These are phyloP conservation scores for Ogataea pignaliae DNA, from an alignment of 805 yeast genomes.

Conservation along the genomic window DNA sequence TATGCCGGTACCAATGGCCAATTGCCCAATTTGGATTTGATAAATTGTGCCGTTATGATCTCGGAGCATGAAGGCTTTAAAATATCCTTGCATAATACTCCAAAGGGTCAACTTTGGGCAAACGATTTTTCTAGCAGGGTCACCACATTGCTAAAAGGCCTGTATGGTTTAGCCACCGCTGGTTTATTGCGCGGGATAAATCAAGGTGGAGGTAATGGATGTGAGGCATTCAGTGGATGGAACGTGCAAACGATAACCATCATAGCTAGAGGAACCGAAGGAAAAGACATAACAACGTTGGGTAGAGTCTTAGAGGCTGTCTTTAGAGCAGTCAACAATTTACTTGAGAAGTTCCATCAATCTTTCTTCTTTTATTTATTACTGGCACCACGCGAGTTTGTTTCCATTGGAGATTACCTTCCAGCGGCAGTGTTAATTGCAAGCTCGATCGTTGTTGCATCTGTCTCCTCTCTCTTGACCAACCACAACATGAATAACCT, in stretches of 20 bases:
- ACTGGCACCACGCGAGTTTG: slow-evolving; percentile 73
- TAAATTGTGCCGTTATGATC: slow-evolving; percentile 75
- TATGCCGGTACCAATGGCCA: slow-evolving; percentile 95
- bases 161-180: slow-evolving; percentile 62
- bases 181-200: slow-evolving; percentile 43
- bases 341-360: slow-evolving; percentile 94
- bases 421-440: slow-evolving; percentile 80
- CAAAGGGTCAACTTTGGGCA: slow-evolving; percentile 40
- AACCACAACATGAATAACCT: slow-evolving; percentile 30
- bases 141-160: slow-evolving; percentile 55
- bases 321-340: slow-evolving; percentile 83
- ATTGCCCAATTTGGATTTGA: slow-evolving; percentile 85
- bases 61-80: slow-evolving; percentile 73
- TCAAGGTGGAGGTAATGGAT: slow-evolving; percentile 44
- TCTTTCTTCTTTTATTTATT: slow-evolving; percentile 89
- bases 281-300: slow-evolving; percentile 81
- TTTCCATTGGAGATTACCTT: slow-evolving; percentile 88
- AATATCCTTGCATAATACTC: slow-evolving; percentile 60
- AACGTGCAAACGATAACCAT: slow-evolving; percentile 86
- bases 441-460: slow-evolving; percentile 61
- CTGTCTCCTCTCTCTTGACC: slow-evolving; percentile 53
- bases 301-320: slow-evolving; percentile 88
- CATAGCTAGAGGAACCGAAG: slow-evolving; percentile 49
- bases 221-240: slow-evolving; percentile 95
- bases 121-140: slow-evolving; percentile 53